Percentiles rank a stretch among this genome's conserved stretches.
phyloP scores from a whole-genome alignment of 495 filamentous ascomycete species.

The Tuber microsphaerosporum region DNA sequence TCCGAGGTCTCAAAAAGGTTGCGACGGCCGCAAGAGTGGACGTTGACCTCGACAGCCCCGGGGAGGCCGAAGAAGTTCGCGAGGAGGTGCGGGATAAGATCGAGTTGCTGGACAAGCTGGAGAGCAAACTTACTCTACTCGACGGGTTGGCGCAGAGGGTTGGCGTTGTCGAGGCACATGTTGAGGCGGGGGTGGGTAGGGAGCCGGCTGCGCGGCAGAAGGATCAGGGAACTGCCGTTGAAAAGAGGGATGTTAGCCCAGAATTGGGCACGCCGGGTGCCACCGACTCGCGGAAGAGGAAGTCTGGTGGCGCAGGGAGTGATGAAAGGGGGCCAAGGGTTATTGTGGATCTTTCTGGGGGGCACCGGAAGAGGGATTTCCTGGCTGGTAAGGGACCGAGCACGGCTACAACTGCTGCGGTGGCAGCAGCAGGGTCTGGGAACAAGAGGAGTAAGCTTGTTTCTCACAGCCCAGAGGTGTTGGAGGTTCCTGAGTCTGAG shows the following conservation, averaged over 20 bases:
- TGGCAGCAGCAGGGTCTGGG: not conserved
- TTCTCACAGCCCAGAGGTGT: not conserved
- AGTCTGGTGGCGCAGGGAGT: not conserved
- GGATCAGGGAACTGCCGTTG: not conserved
- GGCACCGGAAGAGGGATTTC: not conserved
- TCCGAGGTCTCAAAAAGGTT: constrained; percentile 29
- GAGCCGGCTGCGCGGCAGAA: not conserved
- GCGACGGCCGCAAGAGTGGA: constrained; percentile 9
- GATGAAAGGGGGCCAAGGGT: not conserved
- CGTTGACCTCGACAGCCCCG: constrained; percentile 23
- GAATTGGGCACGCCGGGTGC: not conserved
- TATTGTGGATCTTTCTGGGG: not conserved
- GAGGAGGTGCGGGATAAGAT: constrained; percentile 14
- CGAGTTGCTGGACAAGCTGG: constrained; percentile 21
- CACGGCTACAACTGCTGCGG: not conserved
- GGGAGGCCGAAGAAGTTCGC: constrained; percentile 4
- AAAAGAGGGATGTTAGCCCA: not conserved
- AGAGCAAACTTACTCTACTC: not conserved
- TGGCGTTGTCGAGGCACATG: not conserved
- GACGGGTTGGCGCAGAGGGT: not conserved
- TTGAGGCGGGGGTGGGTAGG: not conserved
- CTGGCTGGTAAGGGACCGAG: not conserved
- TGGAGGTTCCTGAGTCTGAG: constrained; percentile 4
- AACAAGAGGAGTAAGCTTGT: not conserved
- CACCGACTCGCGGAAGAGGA: constrained; percentile 1